Evolutionary conservation across 768 basidiomycete species (phyloP).

Genomic region (Guyanaporus albipodus): DNA sequence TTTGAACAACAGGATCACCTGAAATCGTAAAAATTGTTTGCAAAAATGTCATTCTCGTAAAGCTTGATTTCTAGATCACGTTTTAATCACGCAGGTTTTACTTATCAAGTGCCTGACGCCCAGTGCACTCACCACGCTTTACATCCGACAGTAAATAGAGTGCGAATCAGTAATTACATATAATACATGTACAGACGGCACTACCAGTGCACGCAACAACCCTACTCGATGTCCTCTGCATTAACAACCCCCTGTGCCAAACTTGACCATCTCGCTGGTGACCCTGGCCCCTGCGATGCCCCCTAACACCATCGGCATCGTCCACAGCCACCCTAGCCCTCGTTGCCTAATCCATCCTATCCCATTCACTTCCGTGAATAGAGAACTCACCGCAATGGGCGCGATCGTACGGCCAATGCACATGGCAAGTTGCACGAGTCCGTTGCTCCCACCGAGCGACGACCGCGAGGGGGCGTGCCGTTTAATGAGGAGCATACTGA

Average conservation of each 20-base stretch:
- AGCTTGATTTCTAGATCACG: no score
- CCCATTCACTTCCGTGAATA: conserved; percentile 18
- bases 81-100: no score
- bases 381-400: conserved; percentile 47
- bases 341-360: conserved; percentile 4
- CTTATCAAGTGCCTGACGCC: no score
- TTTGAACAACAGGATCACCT: no score
- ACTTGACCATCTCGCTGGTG: conserved; percentile 4
- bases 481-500: conserved; percentile 61
- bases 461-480: neutral
- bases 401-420: conserved; percentile 49
- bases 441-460: conserved; percentile 35
- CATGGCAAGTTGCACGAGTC: conserved; percentile 55
- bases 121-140: no score
- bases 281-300: conserved; percentile 10
- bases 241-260: neutral
- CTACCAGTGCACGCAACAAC: no score
- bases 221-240: no score
- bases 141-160: no score
- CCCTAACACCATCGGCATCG: conserved; percentile 9
- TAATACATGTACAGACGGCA: no score
- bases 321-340: conserved; percentile 14
- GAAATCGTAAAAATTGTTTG: no score
- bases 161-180: no score
- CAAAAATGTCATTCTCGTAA: no score